phyloP scores from a whole-genome alignment of 148 eudicot genomes.

The Spergularia bocconei region DNA sequence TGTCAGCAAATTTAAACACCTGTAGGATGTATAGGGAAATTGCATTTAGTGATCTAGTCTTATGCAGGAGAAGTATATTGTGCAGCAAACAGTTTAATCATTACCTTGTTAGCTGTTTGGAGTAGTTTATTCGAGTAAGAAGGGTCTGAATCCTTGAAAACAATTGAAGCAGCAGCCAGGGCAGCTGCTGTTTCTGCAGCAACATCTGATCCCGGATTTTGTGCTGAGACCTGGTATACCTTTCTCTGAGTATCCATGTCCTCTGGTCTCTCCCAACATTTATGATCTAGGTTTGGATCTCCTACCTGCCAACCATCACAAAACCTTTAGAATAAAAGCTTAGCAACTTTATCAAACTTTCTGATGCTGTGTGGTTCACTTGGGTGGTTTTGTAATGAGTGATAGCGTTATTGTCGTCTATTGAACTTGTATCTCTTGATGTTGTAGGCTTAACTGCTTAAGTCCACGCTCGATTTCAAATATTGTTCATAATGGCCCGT shows the following conservation, averaged over 20 bases:
- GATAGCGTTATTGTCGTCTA: no score
- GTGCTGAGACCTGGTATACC: slow-evolving; percentile 60
- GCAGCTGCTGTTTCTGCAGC: slow-evolving; percentile 96
- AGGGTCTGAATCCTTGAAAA: slow-evolving; percentile 70
- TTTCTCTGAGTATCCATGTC: slow-evolving; percentile 91
- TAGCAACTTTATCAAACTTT: no score
- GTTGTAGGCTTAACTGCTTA: no score
- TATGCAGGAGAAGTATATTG: background rate
- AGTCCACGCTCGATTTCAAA: no score
- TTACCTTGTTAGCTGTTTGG: slow-evolving; percentile 52
- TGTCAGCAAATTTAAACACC: slow-evolving; percentile 83
- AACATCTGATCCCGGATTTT: slow-evolving; percentile 87
- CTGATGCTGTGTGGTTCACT: no score
- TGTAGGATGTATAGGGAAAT: slow-evolving; percentile 17
- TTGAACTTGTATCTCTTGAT: no score
- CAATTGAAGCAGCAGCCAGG: slow-evolving; percentile 83
- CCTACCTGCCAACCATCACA: slow-evolving; percentile 50
- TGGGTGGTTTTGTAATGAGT: no score
- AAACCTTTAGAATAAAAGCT: no score
- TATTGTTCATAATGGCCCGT: no score
- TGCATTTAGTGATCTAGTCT: background rate
- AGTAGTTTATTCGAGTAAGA: slow-evolving; percentile 59
- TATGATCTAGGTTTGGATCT: slow-evolving; percentile 70
- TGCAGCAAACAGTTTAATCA: background rate
- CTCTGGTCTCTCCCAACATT: slow-evolving; percentile 93